phyloP scores from a whole-genome alignment of 768 basidiomycete genomes.

The Cantharellus anzutake region DNA sequence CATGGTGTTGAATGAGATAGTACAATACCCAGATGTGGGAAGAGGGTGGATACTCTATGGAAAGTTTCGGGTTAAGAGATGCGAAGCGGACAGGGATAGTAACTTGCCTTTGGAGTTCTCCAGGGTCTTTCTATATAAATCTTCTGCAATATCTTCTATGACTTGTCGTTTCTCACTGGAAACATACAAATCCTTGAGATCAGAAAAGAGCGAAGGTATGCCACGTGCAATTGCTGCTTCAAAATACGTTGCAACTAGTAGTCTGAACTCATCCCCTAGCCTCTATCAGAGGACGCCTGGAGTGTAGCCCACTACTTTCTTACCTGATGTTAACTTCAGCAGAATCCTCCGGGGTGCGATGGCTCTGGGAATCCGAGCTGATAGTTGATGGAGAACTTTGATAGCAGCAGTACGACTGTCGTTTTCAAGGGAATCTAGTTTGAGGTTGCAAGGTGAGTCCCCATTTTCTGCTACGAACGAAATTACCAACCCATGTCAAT shows the following conservation, averaged over 20 bases:
- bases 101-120: neutral
- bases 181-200: conserved; percentile 68
- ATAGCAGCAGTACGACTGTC: neutral
- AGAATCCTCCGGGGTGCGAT: conserved; percentile 55
- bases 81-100: neutral
- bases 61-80: conserved; percentile 5
- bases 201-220: conserved; percentile 82
- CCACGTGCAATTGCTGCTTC: conserved; percentile 55
- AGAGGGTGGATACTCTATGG: conserved; percentile 28
- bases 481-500: conserved; percentile 38
- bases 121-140: conserved; percentile 6
- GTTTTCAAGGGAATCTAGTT: neutral
- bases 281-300: neutral
- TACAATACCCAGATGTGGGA: conserved; percentile 89
- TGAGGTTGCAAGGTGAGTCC: neutral
- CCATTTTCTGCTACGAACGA: neutral
- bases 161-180: conserved; percentile 41
- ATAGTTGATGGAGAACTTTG: conserved; percentile 35
- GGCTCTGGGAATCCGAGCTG: conserved; percentile 43
- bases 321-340: conserved; percentile 42
- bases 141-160: conserved; percentile 51
- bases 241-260: conserved; percentile 48
- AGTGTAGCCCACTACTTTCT: conserved; percentile 2
- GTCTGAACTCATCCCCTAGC: conserved; percentile 49
- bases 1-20: conserved; percentile 82